Evolutionary conservation across 2,329 filamentous ascomycete genomes (phyloP).

Genomic region (Ceratocystis eucalypticola): DNA sequence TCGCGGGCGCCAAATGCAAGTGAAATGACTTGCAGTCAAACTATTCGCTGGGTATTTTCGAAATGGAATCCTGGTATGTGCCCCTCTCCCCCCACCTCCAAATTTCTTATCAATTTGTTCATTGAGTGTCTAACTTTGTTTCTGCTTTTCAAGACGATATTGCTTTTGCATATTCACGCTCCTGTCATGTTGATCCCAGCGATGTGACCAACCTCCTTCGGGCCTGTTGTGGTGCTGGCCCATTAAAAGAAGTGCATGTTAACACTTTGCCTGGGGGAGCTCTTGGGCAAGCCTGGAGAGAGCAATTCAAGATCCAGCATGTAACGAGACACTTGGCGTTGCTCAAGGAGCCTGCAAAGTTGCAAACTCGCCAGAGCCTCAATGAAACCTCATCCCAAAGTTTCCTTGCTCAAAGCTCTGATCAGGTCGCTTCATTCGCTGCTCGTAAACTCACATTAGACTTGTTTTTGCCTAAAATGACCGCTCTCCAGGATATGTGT

Average conservation of each 20-base stretch:
- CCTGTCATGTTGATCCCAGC: conserved; percentile 47
- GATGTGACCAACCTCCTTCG: conserved; percentile 58
- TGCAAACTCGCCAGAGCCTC: conserved; percentile 13
- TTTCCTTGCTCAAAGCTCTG: conserved; percentile 21
- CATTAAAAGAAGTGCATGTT: conserved; percentile 25
- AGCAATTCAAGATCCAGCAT: conserved; percentile 31
- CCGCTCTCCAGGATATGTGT: conserved; percentile 35
- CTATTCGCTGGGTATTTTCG: conserved; percentile 69
- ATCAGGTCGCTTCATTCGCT: conserved; percentile 28
- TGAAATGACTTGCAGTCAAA: conserved; percentile 52
- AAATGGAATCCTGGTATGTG: conserved; percentile 68
- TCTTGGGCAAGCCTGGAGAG: conserved; percentile 36
- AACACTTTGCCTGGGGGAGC: conserved; percentile 34
- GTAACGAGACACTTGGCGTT: conserved; percentile 44
- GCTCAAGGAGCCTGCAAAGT: conserved; percentile 28
- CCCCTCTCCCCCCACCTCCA: neutral
- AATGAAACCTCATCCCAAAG: neutral
- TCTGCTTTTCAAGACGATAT: conserved; percentile 41
- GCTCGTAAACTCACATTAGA: conserved; percentile 41
- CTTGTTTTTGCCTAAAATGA: conserved; percentile 39
- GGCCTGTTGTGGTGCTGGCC: conserved; percentile 46
- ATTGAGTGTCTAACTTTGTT: conserved; percentile 15
- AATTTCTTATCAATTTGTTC: no score
- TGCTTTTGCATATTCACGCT: conserved; percentile 50
- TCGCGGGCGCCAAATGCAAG: conserved; percentile 55